Conservation (phyloP, 768 basidiomycete genomes). For the Saitozyma sp. region DNA sequence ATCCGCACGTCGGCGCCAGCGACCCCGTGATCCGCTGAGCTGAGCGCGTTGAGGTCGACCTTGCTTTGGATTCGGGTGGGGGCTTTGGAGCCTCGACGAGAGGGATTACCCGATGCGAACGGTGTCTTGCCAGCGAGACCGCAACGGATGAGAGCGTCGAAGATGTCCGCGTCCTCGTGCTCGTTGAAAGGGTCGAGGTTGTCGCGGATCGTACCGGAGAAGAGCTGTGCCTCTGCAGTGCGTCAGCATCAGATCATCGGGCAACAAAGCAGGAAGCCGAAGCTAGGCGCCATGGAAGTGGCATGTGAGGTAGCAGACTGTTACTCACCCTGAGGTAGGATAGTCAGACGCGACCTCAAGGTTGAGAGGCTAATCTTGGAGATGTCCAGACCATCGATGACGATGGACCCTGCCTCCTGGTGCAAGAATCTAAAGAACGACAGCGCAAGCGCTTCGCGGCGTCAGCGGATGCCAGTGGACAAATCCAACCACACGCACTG, state of each 20-base stretch:
- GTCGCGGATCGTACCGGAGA: slow-evolving; percentile 49
- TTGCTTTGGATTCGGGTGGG: neutral
- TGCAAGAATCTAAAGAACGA: slow-evolving; percentile 57
- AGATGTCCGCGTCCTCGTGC: slow-evolving; percentile 43
- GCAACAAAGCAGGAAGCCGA: neutral
- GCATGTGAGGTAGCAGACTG: no score
- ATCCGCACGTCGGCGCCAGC: neutral
- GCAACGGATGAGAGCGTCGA: slow-evolving; percentile 43
- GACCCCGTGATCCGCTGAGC: neutral
- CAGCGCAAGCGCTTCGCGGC: slow-evolving; percentile 49
- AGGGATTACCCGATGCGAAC: slow-evolving; percentile 19
- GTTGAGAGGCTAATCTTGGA: slow-evolving; percentile 46
- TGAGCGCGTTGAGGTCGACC: neutral
- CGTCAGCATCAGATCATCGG: slow-evolving; percentile 1
- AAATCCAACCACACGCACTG: slow-evolving; percentile 15
- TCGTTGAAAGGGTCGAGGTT: slow-evolving; percentile 52
- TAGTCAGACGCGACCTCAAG: slow-evolving; percentile 70
- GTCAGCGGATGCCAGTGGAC: slow-evolving; percentile 2
- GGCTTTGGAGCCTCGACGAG: slow-evolving; percentile 14
- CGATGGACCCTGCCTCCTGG: slow-evolving; percentile 49
- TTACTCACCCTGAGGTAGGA: slow-evolving; percentile 52
- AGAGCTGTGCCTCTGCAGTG: slow-evolving; percentile 41
- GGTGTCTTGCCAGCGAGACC: slow-evolving; percentile 41
- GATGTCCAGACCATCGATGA: slow-evolving; percentile 55
- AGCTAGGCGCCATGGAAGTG: no score